phyloP scores from a whole-genome alignment of 2,329 filamentous ascomycete species.

The Colletotrichum coccodes region DNA sequence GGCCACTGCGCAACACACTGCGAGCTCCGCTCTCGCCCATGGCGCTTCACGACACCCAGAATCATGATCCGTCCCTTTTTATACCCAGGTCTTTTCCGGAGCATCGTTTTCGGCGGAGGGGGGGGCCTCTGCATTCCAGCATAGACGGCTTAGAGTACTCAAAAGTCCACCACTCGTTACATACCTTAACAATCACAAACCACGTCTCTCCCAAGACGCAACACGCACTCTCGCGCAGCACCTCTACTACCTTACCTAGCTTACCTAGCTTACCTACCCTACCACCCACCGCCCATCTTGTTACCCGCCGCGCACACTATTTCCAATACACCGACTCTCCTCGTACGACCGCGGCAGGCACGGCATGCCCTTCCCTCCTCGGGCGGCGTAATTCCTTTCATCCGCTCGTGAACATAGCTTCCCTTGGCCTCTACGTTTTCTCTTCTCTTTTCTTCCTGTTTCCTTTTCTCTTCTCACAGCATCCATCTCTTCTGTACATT shows the following conservation, averaged over 20 bases:
- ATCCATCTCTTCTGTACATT: conserved; percentile 35
- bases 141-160: conserved; percentile 34
- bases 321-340: neutral
- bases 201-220: conserved; percentile 16
- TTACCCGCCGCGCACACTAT: conserved; percentile 12
- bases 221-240: conserved; percentile 1
- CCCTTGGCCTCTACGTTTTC: conserved; percentile 1
- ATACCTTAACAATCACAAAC: conserved; percentile 8
- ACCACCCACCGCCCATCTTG: neutral
- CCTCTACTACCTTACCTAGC: neutral
- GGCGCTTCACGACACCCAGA: conserved; percentile 33
- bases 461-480: neutral
- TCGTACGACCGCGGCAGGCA: conserved; percentile 19
- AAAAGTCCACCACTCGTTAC: conserved; percentile 33
- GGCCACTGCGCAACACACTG: conserved; percentile 14
- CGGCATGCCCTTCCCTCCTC: conserved; percentile 4
- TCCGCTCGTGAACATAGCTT: conserved; percentile 31
- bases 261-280: neutral
- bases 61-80: conserved; percentile 36
- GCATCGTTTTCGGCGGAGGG: conserved; percentile 32
- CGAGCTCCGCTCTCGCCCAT: conserved; percentile 29
- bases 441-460: neutral
- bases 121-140: conserved; percentile 31
- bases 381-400: conserved; percentile 29
- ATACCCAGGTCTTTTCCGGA: conserved; percentile 37